Evolutionary conservation across 2,329 filamentous ascomycete genomes (phyloP), one percentile per base, ranked within the genome.

Genomic region (Cladosporium cucumerinum): DNA sequence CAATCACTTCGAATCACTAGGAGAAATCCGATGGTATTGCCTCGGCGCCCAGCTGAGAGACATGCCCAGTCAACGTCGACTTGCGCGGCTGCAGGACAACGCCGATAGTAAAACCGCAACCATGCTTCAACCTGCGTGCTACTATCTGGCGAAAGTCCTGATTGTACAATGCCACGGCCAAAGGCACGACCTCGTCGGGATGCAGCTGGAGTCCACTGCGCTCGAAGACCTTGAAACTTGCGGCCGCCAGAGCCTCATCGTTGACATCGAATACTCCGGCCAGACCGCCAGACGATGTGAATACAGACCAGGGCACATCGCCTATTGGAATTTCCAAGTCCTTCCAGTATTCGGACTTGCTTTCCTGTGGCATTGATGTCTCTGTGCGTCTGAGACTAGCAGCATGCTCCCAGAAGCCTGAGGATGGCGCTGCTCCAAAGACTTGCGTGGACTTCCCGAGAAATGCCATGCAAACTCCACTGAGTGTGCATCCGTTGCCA

Each of bases 121-220:
- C 32, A 28, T 34, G 23, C 21, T 28, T 25, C 28, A 46, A 26
- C 43, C 2, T 61, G n/a, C 58, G 58, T 11, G 36, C 55, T 43
- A 36, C 11, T 46, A 30, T 58, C 6, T 26, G 34, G 65, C 92
- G 81, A 67, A 97, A 97, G 4, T 93, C 91, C 78, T 96, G 91
- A 75, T 97, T 90, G 69, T 87, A 97, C 69, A 98, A 79, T 61
- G 88, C 89, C 8, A 91, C 90, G 0, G 94, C 95, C 66, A 98
- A 77, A 1, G 87, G 86, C n/a, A 97, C 93, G 2, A 89, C 92
- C 0, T 90, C 87, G 77, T 89, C 93, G 25, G 94, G 94, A 82
- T 98, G 94, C 16, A 97, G 87, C 25, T 97, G 87, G 54, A 96
- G 80, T 85, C 98, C 97, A 83, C 95, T 87, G 65, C 93, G 81